These are phyloP conservation scores for Arctium minus DNA, from an alignment of 129 eudicot species.

Conservation along the genomic window DNA sequence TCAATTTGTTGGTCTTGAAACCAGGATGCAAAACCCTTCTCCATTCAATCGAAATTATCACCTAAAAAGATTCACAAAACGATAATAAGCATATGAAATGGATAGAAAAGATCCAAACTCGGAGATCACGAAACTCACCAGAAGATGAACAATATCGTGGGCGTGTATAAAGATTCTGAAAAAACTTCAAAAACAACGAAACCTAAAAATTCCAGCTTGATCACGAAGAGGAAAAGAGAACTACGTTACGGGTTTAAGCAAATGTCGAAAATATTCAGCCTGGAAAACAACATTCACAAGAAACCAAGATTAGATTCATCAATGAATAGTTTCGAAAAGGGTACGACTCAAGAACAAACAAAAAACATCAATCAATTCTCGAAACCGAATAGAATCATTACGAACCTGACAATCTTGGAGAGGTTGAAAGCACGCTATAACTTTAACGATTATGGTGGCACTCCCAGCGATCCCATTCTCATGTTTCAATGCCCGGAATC, in stretches of 20 bases:
- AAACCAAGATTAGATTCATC: slow-evolving; percentile 21
- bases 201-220: slow-evolving; percentile 63
- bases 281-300: slow-evolving; percentile 37
- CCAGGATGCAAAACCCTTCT: slow-evolving; percentile 51
- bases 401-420: slow-evolving; percentile 94
- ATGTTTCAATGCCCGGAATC: slow-evolving; percentile 93
- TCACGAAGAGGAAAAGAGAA: slow-evolving; percentile 25
- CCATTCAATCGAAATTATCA: slow-evolving; percentile 62
- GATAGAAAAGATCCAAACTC: slow-evolving; percentile 2
- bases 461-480: slow-evolving; percentile 84
- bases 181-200: slow-evolving; percentile 37
- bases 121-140: slow-evolving; percentile 27
- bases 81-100: slow-evolving; percentile 4
- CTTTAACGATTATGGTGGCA: slow-evolving; percentile 93
- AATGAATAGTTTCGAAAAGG: neutral
- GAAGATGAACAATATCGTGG: slow-evolving; percentile 13
- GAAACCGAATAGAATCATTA: neutral
- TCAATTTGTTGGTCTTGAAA: slow-evolving; percentile 41
- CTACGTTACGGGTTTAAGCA: slow-evolving; percentile 98
- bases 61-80: slow-evolving; percentile 26
- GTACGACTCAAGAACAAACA: neutral
- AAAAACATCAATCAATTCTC: neutral
- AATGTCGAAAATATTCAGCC: slow-evolving; percentile 92
- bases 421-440: slow-evolving; percentile 96
- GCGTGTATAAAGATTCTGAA: slow-evolving; percentile 28